Percentiles rank a stretch among this genome's conserved stretches.
These are phyloP conservation scores for Erodium moschatum DNA, from an alignment of 441 rosid genomes.

Conservation along the genomic window DNA sequence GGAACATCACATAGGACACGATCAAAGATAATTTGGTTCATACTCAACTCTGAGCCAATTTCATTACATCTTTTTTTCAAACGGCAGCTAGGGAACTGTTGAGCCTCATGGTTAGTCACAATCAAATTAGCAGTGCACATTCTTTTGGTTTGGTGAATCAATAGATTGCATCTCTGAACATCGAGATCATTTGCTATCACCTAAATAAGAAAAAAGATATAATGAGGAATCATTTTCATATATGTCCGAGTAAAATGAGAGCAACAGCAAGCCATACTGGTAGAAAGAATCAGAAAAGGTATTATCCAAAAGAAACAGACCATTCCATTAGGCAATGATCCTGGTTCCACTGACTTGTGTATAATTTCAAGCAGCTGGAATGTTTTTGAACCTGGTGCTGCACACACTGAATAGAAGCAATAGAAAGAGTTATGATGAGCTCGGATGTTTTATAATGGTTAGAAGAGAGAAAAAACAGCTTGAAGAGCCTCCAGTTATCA, in stretches of 20 bases:
- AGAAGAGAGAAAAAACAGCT: neutral
- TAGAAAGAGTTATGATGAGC: neutral
- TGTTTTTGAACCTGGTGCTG: conserved; percentile 97
- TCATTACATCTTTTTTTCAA: conserved; percentile 35
- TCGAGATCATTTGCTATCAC: conserved; percentile 91
- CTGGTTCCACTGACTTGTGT: conserved; percentile 56
- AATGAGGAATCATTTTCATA: conserved; percentile 15
- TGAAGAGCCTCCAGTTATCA: neutral
- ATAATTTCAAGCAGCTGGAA: conserved; percentile 90
- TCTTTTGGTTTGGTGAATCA: conserved; percentile 94
- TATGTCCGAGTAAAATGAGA: conserved; percentile 15
- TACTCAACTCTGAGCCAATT: conserved; percentile 26
- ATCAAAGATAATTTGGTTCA: conserved; percentile 64
- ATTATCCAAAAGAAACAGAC: conserved; percentile 28
- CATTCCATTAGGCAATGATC: conserved; percentile 63
- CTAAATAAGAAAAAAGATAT: conserved; percentile 28
- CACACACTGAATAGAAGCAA: conserved; percentile 61
- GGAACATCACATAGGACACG: conserved; percentile 95
- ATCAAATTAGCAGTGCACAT: conserved; percentile 92
- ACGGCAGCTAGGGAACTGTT: conserved; percentile 89
- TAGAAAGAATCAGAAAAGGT: neutral
- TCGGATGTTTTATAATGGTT: neutral
- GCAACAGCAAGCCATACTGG: neutral
- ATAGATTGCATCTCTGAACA: conserved; percentile 90
- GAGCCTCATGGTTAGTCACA: conserved; percentile 93